phyloP scores from a whole-genome alignment of 2,329 filamentous ascomycete species.

The Sclerotinia spermophila region DNA sequence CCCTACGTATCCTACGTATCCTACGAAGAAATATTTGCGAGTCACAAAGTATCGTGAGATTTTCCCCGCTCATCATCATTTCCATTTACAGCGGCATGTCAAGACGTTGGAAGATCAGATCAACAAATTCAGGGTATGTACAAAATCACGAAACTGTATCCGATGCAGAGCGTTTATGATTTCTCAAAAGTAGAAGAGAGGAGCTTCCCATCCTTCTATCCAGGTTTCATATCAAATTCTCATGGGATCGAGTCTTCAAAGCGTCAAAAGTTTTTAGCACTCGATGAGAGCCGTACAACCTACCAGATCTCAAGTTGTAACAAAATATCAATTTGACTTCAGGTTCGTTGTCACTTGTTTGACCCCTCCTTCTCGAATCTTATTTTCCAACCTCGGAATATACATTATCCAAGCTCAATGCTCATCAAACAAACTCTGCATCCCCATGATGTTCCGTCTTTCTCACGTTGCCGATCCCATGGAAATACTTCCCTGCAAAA shows the following conservation, averaged over 20 bases:
- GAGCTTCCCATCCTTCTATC: not conserved
- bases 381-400: not conserved
- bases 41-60: not conserved
- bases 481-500: not conserved
- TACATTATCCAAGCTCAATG: not conserved
- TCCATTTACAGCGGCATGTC: not conserved
- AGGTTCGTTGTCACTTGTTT: not conserved
- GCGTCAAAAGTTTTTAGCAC: not conserved
- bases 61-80: constrained; percentile 9
- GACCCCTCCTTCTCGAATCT: not conserved
- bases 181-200: not conserved
- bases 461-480: not conserved
- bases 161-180: not conserved
- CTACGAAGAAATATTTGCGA: not conserved
- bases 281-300: not conserved
- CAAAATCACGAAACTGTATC: constrained; percentile 3
- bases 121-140: not conserved
- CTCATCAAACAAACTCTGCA: constrained; percentile 14
- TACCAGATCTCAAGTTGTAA: not conserved
- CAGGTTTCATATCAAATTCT: not conserved
- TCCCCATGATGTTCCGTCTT: not conserved
- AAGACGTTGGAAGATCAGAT: constrained; percentile 11
- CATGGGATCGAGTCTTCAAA: not conserved
- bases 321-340: not conserved
- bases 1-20: not conserved